A percentile compares a stretch with the other conserved stretches of the same genome.
These are phyloP conservation scores for Phytophthora brassicae DNA, from an alignment of 352 stramenopile genomes.

Conservation along the genomic window DNA sequence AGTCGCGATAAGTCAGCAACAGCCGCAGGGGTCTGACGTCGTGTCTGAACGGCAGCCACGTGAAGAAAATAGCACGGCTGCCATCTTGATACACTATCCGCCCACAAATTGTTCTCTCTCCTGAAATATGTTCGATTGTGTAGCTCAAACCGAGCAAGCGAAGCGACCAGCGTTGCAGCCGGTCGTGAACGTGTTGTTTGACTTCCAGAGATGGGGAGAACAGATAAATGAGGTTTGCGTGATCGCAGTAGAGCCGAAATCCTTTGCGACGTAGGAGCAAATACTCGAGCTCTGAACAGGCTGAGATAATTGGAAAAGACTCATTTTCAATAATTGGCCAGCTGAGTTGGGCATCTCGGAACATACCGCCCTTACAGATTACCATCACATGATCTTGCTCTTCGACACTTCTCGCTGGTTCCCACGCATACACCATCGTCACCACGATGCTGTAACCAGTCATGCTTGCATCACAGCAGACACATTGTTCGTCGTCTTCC, in stretches of 20 bases:
- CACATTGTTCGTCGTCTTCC: neutral
- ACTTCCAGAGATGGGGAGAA: neutral
- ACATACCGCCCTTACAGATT: constrained; percentile 3
- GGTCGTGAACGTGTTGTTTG: neutral
- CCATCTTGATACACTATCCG: neutral
- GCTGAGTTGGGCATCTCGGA: neutral
- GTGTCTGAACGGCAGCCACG: neutral
- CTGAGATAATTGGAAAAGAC: neutral
- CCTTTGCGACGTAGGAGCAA: neutral
- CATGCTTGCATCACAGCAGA: neutral
- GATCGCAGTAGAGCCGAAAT: neutral
- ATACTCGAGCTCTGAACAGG: neutral
- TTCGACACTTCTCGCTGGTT: neutral
- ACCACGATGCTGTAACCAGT: neutral
- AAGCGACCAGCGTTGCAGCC: neutral
- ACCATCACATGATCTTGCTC: neutral
- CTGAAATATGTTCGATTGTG: neutral
- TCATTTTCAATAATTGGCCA: constrained; percentile 8
- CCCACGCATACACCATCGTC: neutral
- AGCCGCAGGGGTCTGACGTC: neutral
- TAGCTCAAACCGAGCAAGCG: neutral
- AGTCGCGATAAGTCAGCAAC: neutral
- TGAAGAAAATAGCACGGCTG: neutral
- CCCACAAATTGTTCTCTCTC: neutral
- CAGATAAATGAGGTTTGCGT: neutral